Evolutionary conservation across 352 stramenopile genomes (phyloP), one percentile per base, ranked within the genome.

Genomic region (Pythium insidiosum): DNA sequence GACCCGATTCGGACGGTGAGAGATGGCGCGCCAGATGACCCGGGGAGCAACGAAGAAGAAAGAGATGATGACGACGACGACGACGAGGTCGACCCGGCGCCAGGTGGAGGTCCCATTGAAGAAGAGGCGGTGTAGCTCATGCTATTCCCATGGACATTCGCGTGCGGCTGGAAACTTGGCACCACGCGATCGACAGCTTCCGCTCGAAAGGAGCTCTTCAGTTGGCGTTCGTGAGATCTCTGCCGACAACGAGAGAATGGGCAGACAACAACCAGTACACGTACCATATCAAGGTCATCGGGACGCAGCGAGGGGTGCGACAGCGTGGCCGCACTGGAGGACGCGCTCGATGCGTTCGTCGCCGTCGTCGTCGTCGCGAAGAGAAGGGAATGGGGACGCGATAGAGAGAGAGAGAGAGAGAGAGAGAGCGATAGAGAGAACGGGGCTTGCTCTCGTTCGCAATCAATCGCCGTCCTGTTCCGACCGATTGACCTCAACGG

Each of bases 201-300:
- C n/a, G n/a, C n/a, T n/a, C n/a, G n/a, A 28, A 11, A 28, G 6
- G n/a, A 23, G 6, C 15, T 10, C 18, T 9, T n/a, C 18, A 39
- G 18, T 20, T 20, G 11, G 34, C 7, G 34, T 16, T 39, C 13
- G n/a, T n/a, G n/a, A n/a, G n/a, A n/a, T n/a, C n/a, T 21, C 34
- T 7, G n/a, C 18, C 7, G 6, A 39, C 13, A 39, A 20, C 13
- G 34, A 20, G 18, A 45, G 7, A 47, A 11, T 33, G 16, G 40
- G n/a, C 5, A 5, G 6, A 19, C 13, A 34, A 22, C 13, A 43
- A 19, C 20, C 10, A 23, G 23, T 38, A 15, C 6, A 50, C 53
- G 23, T 36, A 62, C 54, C 54, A 62, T 62, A 50, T 47, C 42
- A 39, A 47, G 33, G 46, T 47, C 54, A 62, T 62, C 54, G 47